phyloP scores from a whole-genome alignment of 2,329 filamentous ascomycete species.

The Sordariomycetes sp. region DNA sequence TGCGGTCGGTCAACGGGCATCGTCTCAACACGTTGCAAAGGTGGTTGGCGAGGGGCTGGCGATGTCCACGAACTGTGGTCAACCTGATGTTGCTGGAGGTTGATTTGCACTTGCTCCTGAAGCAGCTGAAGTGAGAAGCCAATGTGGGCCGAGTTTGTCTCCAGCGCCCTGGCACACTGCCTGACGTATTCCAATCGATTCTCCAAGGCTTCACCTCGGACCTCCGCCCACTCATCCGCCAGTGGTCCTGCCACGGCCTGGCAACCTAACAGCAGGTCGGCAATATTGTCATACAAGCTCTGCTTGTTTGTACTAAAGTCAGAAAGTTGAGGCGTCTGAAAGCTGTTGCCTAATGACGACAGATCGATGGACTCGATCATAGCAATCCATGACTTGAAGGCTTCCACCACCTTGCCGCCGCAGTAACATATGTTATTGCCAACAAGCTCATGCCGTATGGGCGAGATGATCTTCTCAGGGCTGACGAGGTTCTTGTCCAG shows the following conservation, averaged over 20 bases:
- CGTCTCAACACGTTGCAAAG: slow-evolving; percentile 45
- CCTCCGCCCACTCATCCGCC: slow-evolving; percentile 90
- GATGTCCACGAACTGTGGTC: slow-evolving; percentile 36
- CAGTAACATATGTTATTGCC: slow-evolving; percentile 74
- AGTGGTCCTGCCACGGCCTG: slow-evolving; percentile 88
- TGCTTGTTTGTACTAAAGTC: slow-evolving; percentile 92
- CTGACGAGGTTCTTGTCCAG: slow-evolving; percentile 75
- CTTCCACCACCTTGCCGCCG: slow-evolving; percentile 73
- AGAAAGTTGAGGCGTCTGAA: slow-evolving; percentile 74
- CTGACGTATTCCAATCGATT: slow-evolving; percentile 76
- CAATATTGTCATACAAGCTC: slow-evolving; percentile 84
- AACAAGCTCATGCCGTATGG: slow-evolving; percentile 67
- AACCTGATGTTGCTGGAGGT: slow-evolving; percentile 26
- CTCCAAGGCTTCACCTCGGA: slow-evolving; percentile 83
- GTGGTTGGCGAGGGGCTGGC: slow-evolving; percentile 34
- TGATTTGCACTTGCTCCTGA: slow-evolving; percentile 66
- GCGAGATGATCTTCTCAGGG: slow-evolving; percentile 73
- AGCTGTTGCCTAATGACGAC: slow-evolving; percentile 64
- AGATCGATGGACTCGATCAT: slow-evolving; percentile 90
- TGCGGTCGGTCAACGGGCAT: slow-evolving; percentile 48
- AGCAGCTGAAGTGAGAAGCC: slow-evolving; percentile 81
- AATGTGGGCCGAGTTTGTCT: slow-evolving; percentile 79
- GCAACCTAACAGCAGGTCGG: slow-evolving; percentile 78
- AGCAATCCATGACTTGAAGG: slow-evolving; percentile 82
- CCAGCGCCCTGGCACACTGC: slow-evolving; percentile 67